Base-by-base conservation (phyloP, 2,329 filamentous ascomycete species). In the Sclerotinia glacialis region DNA sequence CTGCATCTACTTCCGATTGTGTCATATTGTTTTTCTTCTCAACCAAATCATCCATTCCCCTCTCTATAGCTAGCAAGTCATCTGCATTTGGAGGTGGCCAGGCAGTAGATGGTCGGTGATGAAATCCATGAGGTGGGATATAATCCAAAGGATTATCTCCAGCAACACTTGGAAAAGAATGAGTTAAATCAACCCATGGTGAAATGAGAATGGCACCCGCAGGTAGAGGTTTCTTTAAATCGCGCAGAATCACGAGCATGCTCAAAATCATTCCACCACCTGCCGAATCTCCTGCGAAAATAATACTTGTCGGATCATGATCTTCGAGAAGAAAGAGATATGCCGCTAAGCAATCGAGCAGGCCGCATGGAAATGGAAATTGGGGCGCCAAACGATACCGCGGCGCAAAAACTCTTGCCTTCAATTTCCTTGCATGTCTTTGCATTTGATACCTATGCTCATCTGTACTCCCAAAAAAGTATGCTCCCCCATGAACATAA, bases 401-500 rank as follows among this genome's bases (percentile, higher is more conserved):
- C 6, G 94, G 64, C 21, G 64, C 64, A 54, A 66, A 61, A 61
- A 66, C 64, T 40, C 49, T 53, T 16, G 56, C 64, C n/a, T 66
- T 66, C 37, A 66, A 66, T 77, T 71, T 98, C 64, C 95, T 85
- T 37, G 95, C 95, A 83, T 98, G 93, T 59, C 94, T 85, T 78
- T 99, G 95, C 83, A 99, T 88, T 82, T 98, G 94, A 79, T 98
- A 98, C n/a, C 95, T 88, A 80, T 98, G 95, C 78, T 96, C 93
- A 75, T 97, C 93, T 47, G 97, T 89, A 72, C 92, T 96, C 18
- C 95, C 94, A 76, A 99, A 98, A 79, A 89, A 99, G 79, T 97
- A 98, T 26, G 91, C 94, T 8, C 94, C 94, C 18, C 95, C 95
- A 75, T 98, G 95, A 28, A 98, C 83, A 78, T 98, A 98, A 31